These are phyloP conservation scores for Saccharomycopsis guyanensis DNA, from an alignment of 805 yeast species.

Conservation along the genomic window DNA sequence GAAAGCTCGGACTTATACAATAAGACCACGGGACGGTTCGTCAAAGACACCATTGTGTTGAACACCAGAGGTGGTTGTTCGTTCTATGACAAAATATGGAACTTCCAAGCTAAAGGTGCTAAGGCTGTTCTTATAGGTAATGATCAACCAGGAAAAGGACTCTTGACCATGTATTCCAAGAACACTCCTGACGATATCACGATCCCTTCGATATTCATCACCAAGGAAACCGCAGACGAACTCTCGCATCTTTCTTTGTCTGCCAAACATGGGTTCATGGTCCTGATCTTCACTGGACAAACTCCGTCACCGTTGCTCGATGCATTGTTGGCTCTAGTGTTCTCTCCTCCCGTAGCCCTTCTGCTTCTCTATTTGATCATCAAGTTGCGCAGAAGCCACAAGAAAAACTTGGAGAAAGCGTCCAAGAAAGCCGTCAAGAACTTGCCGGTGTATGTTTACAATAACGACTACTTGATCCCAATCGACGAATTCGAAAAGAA, in stretches of 20 bases:
- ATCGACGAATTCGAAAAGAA: conserved; percentile 13
- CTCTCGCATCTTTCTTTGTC: conserved; percentile 21
- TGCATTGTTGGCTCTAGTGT: conserved; percentile 30
- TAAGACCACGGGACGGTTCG: not conserved
- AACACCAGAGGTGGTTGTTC: conserved; percentile 44
- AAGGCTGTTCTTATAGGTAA: conserved; percentile 50
- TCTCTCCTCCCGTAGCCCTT: conserved; percentile 28
- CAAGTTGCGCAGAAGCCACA: conserved; percentile 12
- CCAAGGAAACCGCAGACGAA: conserved; percentile 35
- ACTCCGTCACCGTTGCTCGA: conserved; percentile 29
- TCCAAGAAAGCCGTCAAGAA: conserved; percentile 10
- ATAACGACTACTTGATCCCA: conserved; percentile 18
- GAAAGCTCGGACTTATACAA: not conserved
- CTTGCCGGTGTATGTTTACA: conserved; percentile 18
- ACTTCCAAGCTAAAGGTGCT: conserved; percentile 39
- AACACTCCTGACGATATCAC: conserved; percentile 35
- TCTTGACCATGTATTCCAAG: conserved; percentile 48
- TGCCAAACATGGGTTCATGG: conserved; percentile 13
- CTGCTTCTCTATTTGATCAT: conserved; percentile 14
- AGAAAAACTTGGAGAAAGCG: conserved; percentile 13
- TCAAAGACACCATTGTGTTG: conserved; percentile 9
- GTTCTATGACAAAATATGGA: conserved; percentile 43
- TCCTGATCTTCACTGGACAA: conserved; percentile 23
- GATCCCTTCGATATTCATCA: conserved; percentile 47
- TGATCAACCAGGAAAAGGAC: conserved; percentile 37